Conservation (phyloP, 768 basidiomycete species). For the Chalciporus chontae region DNA sequence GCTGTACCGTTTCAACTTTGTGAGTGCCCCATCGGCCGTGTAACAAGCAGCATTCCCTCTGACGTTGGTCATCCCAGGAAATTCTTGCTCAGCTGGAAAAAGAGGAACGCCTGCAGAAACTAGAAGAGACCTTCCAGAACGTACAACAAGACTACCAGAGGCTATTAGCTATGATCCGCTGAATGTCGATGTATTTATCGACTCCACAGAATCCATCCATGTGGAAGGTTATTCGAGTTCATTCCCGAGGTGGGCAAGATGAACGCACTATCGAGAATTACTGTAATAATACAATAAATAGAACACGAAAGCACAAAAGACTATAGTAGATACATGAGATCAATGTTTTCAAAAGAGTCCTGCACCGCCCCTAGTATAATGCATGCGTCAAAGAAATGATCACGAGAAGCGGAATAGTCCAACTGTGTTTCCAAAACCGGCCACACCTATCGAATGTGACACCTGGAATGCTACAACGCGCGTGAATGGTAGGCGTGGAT, state of each 20-base stretch:
- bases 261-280: neutral
- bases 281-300: slow-evolving; percentile 27
- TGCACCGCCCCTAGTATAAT: neutral
- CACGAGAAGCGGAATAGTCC: slow-evolving; percentile 26
- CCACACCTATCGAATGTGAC: slow-evolving; percentile 49
- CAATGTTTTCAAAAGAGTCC: slow-evolving; percentile 1
- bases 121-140: slow-evolving; percentile 89
- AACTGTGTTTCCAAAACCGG: slow-evolving; percentile 75
- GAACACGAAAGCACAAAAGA: slow-evolving; percentile 11
- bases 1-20: slow-evolving; percentile 92
- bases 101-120: slow-evolving; percentile 79
- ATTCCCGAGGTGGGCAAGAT: neutral
- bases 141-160: slow-evolving; percentile 84
- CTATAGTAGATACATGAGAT: slow-evolving; percentile 17
- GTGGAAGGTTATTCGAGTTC: slow-evolving; percentile 10
- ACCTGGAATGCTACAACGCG: slow-evolving; percentile 60
- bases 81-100: slow-evolving; percentile 84
- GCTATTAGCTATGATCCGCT: slow-evolving; percentile 55
- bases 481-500: slow-evolving; percentile 76
- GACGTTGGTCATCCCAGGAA: slow-evolving; percentile 50
- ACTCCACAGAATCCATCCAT: neutral
- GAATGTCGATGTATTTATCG: neutral
- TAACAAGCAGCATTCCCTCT: neutral
- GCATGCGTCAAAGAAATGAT: slow-evolving; percentile 1
- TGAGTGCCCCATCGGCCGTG: slow-evolving; percentile 36